phyloP scores from a whole-genome alignment of 495 filamentous ascomycete genomes.

The Penicillium bialowiezense region DNA sequence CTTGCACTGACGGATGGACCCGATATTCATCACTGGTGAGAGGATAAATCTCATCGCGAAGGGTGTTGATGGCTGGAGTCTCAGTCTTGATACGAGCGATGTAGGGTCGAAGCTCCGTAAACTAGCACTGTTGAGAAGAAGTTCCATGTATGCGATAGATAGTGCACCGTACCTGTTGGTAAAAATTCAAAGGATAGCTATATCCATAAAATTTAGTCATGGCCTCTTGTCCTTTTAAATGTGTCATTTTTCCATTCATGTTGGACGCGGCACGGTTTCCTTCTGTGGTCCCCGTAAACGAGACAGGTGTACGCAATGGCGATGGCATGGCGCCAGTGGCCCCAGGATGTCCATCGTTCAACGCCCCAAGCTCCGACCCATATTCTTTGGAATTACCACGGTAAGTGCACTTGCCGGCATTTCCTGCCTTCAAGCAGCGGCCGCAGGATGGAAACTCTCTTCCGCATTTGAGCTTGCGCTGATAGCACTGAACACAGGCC shows the following conservation, averaged over 20 bases:
- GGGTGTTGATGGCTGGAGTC: slow-evolving; percentile 9
- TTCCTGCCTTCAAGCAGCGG: slow-evolving; percentile 5
- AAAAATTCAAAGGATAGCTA: slow-evolving; percentile 14
- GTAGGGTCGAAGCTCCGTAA: slow-evolving; percentile 13
- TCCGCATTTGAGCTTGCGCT: too few species aligned
- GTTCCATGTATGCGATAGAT: slow-evolving; percentile 1
- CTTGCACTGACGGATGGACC: neutral
- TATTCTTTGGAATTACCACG: neutral
- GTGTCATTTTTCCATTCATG: slow-evolving; percentile 5
- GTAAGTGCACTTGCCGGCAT: slow-evolving; percentile 8
- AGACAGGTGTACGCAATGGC: slow-evolving; percentile 1
- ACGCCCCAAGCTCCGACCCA: neutral
- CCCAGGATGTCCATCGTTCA: neutral
- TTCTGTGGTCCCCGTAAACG: slow-evolving; percentile 1
- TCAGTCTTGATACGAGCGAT: slow-evolving; percentile 5
- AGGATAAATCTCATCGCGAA: slow-evolving; percentile 11
- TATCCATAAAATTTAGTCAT: slow-evolving; percentile 12
- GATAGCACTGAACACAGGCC: too few species aligned
- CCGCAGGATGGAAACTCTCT: too few species aligned
- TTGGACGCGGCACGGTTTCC: neutral
- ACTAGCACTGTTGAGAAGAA: slow-evolving; percentile 7
- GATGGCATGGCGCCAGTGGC: neutral
- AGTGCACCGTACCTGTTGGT: slow-evolving; percentile 10
- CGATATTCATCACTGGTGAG: slow-evolving; percentile 6
- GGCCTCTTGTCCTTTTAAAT: slow-evolving; percentile 12